Evolutionary conservation across 2,329 filamentous ascomycete genomes (phyloP), one percentile per base, ranked within the genome.

Genomic region (Aspergillus texensis): DNA sequence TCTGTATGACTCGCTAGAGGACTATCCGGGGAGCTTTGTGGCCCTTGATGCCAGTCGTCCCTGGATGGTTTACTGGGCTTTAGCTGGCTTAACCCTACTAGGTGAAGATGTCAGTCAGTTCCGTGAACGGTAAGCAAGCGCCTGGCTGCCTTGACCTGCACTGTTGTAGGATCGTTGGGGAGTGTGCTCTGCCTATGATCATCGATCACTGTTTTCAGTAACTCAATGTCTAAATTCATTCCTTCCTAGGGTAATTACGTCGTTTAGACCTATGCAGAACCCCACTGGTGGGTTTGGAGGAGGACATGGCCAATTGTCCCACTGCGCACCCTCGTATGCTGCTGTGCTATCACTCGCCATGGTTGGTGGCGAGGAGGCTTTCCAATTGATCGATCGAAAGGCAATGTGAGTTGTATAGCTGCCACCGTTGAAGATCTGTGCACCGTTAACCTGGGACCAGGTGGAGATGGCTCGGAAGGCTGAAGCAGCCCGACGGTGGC

Each of bases 51-150:
- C 95, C 36, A 94, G 91, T 74, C 85, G 94, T 61, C 94, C 95
- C 11, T 99, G 95, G 95, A 86, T 97, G 72, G 85, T 97, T 67
- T 98, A 97, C 81, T 99, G 95, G 95, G 91, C 87, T 59, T 82
- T 98, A 60, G 87, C 89, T 39, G 93, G 87, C 2, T 82, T 99
- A 67, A 83, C 85, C 30, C 83, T 94, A 39, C 81, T 99, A 57
- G 93, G 92, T 55, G 88, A 93, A 74, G 92, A 97, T 75, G 78
- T 87, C 45, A 82, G 80, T 9, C 72, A 76, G 61, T 94, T 92
- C 77, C 86, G 89, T 61, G 81, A 90, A 67, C 84, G 86, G 79
- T 87, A 81, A 67, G 83, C 48, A 30, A 48, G 41, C 48, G 32
- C 53, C 46, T n/a, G 24, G 30, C 30, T 58, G 43, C 28, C 19